phyloP scores from a whole-genome alignment of 257 asterid species.

The Solanum peruvianum region DNA sequence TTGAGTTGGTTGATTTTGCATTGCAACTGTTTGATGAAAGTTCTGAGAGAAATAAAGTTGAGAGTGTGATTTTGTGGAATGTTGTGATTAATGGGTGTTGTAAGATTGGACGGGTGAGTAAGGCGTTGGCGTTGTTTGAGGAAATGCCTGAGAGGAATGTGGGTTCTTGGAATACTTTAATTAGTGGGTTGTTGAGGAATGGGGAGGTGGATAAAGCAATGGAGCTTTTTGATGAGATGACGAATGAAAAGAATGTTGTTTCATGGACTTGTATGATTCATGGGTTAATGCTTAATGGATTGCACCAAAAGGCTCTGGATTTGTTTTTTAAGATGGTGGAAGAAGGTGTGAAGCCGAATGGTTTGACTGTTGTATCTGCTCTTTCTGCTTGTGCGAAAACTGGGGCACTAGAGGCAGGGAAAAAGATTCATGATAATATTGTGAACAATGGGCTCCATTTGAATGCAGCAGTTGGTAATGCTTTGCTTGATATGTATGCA shows the following conservation, averaged over 20 bases:
- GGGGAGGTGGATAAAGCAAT: conserved; percentile 18
- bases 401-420: conserved; percentile 27
- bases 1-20: conserved; percentile 9
- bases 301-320: conserved; percentile 19
- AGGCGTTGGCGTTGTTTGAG: conserved; percentile 28
- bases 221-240: conserved; percentile 24
- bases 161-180: conserved; percentile 34
- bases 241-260: conserved; percentile 25
- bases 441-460: conserved; percentile 2
- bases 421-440: conserved; percentile 6
- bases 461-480: conserved; percentile 18
- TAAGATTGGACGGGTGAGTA: conserved; percentile 18
- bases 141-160: conserved; percentile 29
- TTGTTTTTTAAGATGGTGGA: conserved; percentile 21
- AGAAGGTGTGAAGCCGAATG: conserved; percentile 21
- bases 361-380: conserved; percentile 19
- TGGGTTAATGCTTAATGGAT: conserved; percentile 20
- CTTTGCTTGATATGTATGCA: conserved; percentile 34
- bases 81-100: conserved; percentile 29
- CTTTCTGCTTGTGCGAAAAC: conserved; percentile 26
- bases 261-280: conserved; percentile 31
- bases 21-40: conserved; percentile 34
- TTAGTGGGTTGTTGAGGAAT: conserved; percentile 29
- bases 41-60: conserved; percentile 22
- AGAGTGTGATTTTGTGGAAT: conserved; percentile 34